phyloP scores from a whole-genome alignment of 208 protist genomes.

The Acanthamoeba healyi region DNA sequence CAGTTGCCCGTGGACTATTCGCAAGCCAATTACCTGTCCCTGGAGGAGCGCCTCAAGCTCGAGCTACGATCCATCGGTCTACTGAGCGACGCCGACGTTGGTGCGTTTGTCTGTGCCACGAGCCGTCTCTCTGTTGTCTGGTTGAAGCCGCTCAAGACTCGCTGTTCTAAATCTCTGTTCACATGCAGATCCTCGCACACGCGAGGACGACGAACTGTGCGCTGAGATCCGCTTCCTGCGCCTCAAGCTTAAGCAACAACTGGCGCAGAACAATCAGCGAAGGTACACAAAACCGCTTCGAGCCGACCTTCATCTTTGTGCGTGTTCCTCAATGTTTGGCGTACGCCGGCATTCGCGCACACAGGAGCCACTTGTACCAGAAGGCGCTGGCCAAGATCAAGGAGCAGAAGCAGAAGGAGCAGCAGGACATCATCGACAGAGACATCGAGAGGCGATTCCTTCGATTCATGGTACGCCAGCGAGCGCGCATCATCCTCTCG shows the following conservation, averaged over 20 bases:
- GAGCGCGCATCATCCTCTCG: neutral
- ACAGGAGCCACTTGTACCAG: neutral
- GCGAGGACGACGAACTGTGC: constrained; percentile 69
- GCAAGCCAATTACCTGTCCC: constrained; percentile 32
- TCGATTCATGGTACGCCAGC: neutral
- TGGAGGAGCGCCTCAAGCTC: constrained; percentile 34
- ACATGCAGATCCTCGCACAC: neutral
- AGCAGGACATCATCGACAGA: constrained; percentile 7
- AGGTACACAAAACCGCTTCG: neutral
- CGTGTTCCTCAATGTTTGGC: neutral
- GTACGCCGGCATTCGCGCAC: neutral
- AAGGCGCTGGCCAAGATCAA: constrained; percentile 41
- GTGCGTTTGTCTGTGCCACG: no score
- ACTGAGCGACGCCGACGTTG: neutral
- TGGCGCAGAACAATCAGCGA: constrained; percentile 10
- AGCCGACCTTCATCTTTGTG: neutral
- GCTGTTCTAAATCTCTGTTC: no score
- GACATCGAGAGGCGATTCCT: constrained; percentile 26
- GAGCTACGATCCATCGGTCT: constrained; percentile 53
- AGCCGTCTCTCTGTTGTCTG: no score
- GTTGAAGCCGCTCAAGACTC: no score
- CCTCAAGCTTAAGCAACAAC: constrained; percentile 21
- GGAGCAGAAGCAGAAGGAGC: constrained; percentile 8
- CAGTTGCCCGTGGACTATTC: constrained; percentile 44
- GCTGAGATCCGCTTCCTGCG: constrained; percentile 43